Evolutionary conservation across 2,329 filamentous ascomycete species (phyloP).

Genomic region (Conoideocrella luteorostrata): DNA sequence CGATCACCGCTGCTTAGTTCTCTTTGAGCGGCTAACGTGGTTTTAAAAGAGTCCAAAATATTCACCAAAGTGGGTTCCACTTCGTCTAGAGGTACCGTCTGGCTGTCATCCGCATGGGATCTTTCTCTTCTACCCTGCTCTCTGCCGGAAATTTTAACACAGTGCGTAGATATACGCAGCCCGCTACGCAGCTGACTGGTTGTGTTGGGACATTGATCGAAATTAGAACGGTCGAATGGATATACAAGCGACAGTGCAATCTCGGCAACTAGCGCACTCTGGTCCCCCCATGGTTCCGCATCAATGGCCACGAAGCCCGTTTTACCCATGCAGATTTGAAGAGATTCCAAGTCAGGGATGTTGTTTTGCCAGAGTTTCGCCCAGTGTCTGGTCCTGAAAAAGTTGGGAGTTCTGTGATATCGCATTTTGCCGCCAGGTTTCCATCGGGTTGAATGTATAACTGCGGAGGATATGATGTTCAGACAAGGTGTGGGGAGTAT

Average conservation of each 20-base stretch:
- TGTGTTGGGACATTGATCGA: neutral
- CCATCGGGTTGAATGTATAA: neutral
- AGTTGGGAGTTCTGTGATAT: neutral
- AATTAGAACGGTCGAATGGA: neutral
- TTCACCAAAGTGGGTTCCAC: constrained; percentile 2
- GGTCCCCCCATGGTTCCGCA: constrained; percentile 2
- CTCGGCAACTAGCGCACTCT: neutral
- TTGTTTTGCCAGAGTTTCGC: neutral
- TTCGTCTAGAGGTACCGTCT: neutral
- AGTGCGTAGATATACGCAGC: neutral
- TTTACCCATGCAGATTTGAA: neutral
- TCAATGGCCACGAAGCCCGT: constrained; percentile 1
- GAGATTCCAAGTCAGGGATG: constrained; percentile 1
- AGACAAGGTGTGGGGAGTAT: no score
- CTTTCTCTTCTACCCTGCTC: neutral
- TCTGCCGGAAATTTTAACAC: constrained; percentile 1
- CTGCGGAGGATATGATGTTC: no score
- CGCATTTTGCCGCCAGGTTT: neutral
- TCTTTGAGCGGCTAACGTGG: neutral
- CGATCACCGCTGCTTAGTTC: neutral
- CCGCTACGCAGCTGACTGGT: neutral
- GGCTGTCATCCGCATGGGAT: neutral
- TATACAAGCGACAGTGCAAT: neutral
- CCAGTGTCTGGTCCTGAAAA: neutral
- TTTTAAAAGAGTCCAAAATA: neutral